These are phyloP conservation scores for Papilionanthe hybrid DNA, from an alignment of 116 monocot genomes.

Conservation along the genomic window DNA sequence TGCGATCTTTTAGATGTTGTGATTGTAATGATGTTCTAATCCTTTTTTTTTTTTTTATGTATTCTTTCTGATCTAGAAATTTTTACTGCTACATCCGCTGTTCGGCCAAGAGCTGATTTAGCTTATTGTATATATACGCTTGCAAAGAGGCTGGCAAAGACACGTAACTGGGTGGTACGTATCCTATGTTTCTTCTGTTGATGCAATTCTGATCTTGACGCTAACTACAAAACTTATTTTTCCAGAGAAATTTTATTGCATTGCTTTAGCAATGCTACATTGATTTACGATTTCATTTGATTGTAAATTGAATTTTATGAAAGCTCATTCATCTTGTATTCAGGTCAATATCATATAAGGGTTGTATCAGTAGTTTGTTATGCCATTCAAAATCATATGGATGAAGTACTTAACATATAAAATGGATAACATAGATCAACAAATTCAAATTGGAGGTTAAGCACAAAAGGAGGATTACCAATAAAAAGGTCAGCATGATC, in stretches of 20 bases:
- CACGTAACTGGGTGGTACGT: slow-evolving; percentile 75
- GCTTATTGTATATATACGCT: slow-evolving; percentile 82
- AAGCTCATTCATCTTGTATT: neutral
- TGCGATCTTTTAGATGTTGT: too few relatives aligned
- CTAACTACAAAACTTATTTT: neutral
- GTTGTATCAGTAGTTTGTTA: too few relatives aligned
- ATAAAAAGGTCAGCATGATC: too few relatives aligned
- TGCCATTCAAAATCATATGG: too few relatives aligned
- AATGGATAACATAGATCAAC: too few relatives aligned
- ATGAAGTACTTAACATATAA: too few relatives aligned
- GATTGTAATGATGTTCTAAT: too few relatives aligned
- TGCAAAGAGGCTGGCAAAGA: slow-evolving; percentile 65
- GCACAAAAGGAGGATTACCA: too few relatives aligned
- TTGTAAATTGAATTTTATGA: neutral
- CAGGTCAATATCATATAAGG: neutral
- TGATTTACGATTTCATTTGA: neutral
- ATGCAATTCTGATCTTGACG: neutral
- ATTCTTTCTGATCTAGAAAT: slow-evolving; percentile 35
- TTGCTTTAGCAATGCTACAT: neutral
- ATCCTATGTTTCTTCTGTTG: neutral
- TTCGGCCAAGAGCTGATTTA: slow-evolving; percentile 66
- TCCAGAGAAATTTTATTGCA: neutral
- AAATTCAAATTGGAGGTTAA: too few relatives aligned
- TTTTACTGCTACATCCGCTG: slow-evolving; percentile 58
- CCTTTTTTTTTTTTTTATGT: neutral